These are phyloP conservation scores for Nitzschia sp. DNA, from an alignment of 108 stramenopile genomes.

Conservation along the genomic window DNA sequence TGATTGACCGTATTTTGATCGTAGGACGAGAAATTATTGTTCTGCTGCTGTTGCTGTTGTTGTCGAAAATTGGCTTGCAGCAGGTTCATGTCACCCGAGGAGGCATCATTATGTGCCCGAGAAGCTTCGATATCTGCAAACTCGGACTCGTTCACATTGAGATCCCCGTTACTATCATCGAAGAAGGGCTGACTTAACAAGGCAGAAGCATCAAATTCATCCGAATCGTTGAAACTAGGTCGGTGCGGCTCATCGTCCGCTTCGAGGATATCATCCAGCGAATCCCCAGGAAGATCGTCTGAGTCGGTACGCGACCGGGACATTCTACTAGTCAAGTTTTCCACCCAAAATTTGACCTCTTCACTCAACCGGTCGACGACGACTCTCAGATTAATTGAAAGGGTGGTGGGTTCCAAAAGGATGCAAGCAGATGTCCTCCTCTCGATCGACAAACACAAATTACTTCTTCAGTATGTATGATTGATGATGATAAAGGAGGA, in stretches of 20 bases:
- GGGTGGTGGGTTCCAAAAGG: too few relatives aligned
- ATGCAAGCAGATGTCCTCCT: too few relatives aligned
- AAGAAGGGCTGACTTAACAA: constrained; percentile 19
- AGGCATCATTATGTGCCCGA: neutral
- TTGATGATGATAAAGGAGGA: too few relatives aligned
- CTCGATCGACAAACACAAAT: too few relatives aligned
- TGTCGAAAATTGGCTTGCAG: neutral
- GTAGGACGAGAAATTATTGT: neutral
- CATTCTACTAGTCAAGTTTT: too few relatives aligned
- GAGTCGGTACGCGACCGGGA: constrained; percentile 3
- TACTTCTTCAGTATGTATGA: too few relatives aligned
- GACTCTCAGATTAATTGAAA: too few relatives aligned
- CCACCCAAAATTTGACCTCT: too few relatives aligned
- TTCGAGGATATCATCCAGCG: constrained; percentile 23
- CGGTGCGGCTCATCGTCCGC: constrained; percentile 12
- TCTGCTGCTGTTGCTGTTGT: constrained; percentile 18
- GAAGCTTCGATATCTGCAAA: neutral
- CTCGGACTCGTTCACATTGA: neutral
- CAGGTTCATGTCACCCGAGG: neutral
- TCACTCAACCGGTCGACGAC: too few relatives aligned
- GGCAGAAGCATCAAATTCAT: constrained; percentile 18
- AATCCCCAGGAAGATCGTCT: constrained; percentile 9
- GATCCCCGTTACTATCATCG: constrained; percentile 18
- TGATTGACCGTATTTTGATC: neutral
- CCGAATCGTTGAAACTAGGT: neutral